phyloP scores from a whole-genome alignment of 2,329 filamentous ascomycete genomes.

The Bipolaris zeicola region DNA sequence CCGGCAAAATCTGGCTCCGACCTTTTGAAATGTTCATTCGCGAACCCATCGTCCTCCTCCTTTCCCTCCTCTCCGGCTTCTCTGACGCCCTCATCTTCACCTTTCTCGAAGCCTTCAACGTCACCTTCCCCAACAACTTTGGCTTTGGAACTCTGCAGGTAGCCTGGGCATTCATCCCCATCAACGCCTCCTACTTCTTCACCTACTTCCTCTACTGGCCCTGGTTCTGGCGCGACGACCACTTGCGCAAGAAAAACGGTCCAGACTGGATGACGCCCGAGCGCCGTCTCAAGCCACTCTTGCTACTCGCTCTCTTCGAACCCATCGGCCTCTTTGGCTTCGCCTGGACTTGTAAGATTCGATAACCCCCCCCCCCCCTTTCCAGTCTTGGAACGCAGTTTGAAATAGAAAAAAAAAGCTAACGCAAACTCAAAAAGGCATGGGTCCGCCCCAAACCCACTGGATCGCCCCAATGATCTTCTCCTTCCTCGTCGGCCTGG shows the following conservation, averaged over 20 bases:
- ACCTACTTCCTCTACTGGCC: slow-evolving; percentile 66
- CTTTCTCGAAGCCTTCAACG: slow-evolving; percentile 71
- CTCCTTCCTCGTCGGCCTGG: slow-evolving; percentile 69
- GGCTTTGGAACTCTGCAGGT: slow-evolving; percentile 62
- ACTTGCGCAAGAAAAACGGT: slow-evolving; percentile 45
- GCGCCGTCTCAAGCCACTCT: slow-evolving; percentile 67
- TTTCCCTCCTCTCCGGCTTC: slow-evolving; percentile 76
- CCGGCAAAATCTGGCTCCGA: slow-evolving; percentile 55
- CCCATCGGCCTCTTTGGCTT: slow-evolving; percentile 73
- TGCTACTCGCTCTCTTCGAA: slow-evolving; percentile 63
- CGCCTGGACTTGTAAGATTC: slow-evolving; percentile 63
- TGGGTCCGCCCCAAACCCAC: slow-evolving; percentile 63
- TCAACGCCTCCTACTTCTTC: slow-evolving; percentile 64
- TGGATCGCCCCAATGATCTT: slow-evolving; percentile 74
- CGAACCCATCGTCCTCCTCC: slow-evolving; percentile 73
- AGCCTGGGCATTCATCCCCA: slow-evolving; percentile 62
- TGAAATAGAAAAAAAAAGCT: too few relatives aligned
- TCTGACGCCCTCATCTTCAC: slow-evolving; percentile 78
- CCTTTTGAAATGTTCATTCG: slow-evolving; percentile 70
- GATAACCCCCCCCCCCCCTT: too few relatives aligned
- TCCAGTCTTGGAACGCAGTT: too few relatives aligned
- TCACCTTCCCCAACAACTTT: slow-evolving; percentile 69
- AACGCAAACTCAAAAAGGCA: slow-evolving; percentile 21
- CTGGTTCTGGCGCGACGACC: slow-evolving; percentile 51
- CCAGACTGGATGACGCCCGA: slow-evolving; percentile 59